Evolutionary conservation across 2,329 filamentous ascomycete genomes (phyloP).

Genomic region (Scedosporium dehoogii): DNA sequence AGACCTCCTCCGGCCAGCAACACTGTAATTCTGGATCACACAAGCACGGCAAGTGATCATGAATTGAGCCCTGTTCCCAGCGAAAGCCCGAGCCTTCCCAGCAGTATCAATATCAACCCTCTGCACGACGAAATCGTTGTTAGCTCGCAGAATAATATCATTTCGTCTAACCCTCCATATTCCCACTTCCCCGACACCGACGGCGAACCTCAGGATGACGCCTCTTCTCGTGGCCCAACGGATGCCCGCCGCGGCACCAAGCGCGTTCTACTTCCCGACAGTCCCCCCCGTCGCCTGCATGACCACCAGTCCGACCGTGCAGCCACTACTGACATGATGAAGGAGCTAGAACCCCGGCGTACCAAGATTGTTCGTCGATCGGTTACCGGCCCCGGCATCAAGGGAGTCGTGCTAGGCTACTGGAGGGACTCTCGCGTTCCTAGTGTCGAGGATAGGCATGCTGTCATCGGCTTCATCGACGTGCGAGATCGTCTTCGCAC

Average conservation of each 20-base stretch:
- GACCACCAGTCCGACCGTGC: not conserved
- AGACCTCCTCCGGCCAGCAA: not conserved
- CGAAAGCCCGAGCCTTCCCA: conserved; percentile 27
- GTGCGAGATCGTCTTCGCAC: conserved; percentile 50
- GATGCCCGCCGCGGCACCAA: conserved; percentile 6
- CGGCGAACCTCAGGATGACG: not conserved
- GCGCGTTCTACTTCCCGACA: conserved; percentile 2
- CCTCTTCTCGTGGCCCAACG: not conserved
- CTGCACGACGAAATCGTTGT: conserved; percentile 41
- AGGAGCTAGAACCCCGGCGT: conserved; percentile 11
- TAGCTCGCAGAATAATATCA: not conserved
- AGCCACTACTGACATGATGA: not conserved
- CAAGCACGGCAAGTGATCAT: conserved; percentile 20
- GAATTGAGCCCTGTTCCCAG: conserved; percentile 29
- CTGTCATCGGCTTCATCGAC: conserved; percentile 54
- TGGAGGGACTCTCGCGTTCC: conserved; percentile 50
- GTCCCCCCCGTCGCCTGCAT: not conserved
- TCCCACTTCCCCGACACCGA: not conserved
- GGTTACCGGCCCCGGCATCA: conserved; percentile 18
- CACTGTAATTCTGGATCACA: not conserved
- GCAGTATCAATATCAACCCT: conserved; percentile 28
- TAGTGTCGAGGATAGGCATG: conserved; percentile 40
- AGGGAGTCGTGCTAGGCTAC: conserved; percentile 43
- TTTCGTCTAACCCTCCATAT: not conserved
- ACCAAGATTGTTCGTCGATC: not conserved